Percentiles rank a stretch among this genome's conserved stretches.
Conservation (phyloP, 768 basidiomycete species). For the Termitomyces sp. region DNA sequence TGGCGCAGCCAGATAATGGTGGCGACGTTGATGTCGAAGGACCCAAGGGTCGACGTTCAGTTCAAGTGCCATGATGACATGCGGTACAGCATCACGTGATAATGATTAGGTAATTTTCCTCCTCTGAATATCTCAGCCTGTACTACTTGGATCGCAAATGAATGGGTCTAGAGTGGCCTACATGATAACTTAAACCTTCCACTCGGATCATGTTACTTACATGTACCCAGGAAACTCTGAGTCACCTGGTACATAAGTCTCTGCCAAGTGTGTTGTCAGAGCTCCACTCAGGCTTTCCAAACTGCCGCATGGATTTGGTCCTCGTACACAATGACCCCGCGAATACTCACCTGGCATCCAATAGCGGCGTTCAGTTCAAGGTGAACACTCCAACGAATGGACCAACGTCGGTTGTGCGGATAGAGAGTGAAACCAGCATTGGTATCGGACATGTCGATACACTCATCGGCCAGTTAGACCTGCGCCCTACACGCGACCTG, state of each 20-base stretch:
- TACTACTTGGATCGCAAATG: no score
- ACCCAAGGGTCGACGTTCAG: not conserved
- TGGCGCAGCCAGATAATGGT: not conserved
- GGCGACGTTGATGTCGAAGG: not conserved
- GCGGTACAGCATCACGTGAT: not conserved
- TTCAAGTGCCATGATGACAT: no score
- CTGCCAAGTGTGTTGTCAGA: not conserved
- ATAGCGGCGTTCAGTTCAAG: conserved; percentile 33
- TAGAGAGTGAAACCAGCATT: conserved; percentile 25
- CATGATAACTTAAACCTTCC: not conserved
- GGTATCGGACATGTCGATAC: conserved; percentile 30
- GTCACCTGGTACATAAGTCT: not conserved
- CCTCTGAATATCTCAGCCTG: no score
- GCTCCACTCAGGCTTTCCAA: not conserved
- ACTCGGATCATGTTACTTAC: not conserved
- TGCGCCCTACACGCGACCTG: conserved; percentile 20
- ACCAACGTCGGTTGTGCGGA: conserved; percentile 28
- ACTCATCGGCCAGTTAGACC: conserved; percentile 31
- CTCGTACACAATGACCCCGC: conserved; percentile 39
- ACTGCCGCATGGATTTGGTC: conserved; percentile 28
- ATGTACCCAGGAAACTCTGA: not conserved
- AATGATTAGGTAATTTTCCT: not conserved
- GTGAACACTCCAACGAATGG: conserved; percentile 27
- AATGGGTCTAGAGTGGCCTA: not conserved
- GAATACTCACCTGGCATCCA: conserved; percentile 32